phyloP scores from a whole-genome alignment of 2,329 filamentous ascomycete species.

The Cordyceps tenuipes region DNA sequence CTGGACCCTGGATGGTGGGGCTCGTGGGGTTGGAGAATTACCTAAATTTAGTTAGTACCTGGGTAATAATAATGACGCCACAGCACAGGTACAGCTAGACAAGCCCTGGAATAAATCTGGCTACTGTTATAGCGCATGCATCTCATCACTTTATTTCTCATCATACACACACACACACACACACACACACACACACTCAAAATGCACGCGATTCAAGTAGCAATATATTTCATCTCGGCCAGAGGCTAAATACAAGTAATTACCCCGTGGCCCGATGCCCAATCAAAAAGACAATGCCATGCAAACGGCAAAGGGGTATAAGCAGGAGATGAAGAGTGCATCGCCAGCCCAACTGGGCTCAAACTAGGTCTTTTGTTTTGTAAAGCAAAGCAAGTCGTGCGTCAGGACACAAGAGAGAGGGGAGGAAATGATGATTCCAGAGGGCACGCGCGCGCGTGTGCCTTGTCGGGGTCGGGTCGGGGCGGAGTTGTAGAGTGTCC shows the following conservation, averaged over 20 bases:
- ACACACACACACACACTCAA: background rate
- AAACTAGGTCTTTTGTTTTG: slow-evolving; percentile 8
- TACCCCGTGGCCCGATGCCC: slow-evolving; percentile 9
- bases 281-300: slow-evolving; percentile 9
- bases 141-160: too few species aligned
- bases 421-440: slow-evolving; percentile 6
- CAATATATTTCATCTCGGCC: slow-evolving; percentile 11
- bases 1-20: slow-evolving; percentile 6
- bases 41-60: too few species aligned
- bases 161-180: too few species aligned
- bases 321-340: slow-evolving; percentile 10
- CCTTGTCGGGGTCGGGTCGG: slow-evolving; percentile 8
- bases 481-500: slow-evolving; percentile 6
- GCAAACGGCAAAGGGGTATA: slow-evolving; percentile 9
- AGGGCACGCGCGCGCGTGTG: slow-evolving; percentile 4
- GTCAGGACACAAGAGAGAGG: slow-evolving; percentile 7
- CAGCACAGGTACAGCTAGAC: background rate
- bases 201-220: background rate
- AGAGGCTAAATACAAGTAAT: slow-evolving; percentile 11
- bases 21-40: background rate
- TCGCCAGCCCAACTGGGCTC: background rate
- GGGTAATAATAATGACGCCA: background rate
- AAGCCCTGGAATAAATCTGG: too few species aligned
- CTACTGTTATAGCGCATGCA: too few species aligned
- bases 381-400: slow-evolving; percentile 10